Evolutionary conservation across 805 yeast genomes (phyloP).

Genomic region (Zygoascus biomembranicola): DNA sequence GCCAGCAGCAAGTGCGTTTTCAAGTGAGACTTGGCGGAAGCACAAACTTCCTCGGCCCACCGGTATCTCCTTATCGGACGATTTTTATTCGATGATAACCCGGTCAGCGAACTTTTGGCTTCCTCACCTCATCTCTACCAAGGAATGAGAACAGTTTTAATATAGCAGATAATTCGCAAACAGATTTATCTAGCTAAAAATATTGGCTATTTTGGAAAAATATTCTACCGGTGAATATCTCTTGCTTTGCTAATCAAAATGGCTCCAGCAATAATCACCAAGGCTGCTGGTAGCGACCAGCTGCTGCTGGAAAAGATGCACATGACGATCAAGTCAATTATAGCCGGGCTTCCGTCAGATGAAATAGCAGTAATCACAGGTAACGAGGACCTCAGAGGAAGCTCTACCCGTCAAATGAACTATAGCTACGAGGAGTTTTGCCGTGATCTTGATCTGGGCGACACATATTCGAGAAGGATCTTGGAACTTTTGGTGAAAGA

Average conservation of each 20-base stretch:
- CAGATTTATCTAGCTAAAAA: neutral
- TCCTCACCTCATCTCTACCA: neutral
- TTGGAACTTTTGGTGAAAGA: conserved; percentile 21
- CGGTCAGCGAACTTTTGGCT: neutral
- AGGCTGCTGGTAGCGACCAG: neutral
- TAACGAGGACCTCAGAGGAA: neutral
- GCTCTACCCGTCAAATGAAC: neutral
- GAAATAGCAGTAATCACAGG: neutral
- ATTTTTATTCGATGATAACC: neutral
- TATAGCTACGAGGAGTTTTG: conserved; percentile 22
- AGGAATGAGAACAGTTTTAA: neutral
- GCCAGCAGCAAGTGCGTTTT: too few species aligned
- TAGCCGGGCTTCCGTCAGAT: neutral
- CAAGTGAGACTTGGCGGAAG: too few species aligned
- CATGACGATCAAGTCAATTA: neutral
- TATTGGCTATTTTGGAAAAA: neutral
- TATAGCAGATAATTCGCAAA: neutral
- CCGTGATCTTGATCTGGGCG: conserved; percentile 19
- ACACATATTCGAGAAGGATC: conserved; percentile 17
- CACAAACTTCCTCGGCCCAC: too few species aligned
- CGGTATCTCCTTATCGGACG: neutral
- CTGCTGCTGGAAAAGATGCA: neutral
- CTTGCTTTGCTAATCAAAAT: neutral
- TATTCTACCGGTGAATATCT: neutral
- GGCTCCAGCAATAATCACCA: neutral